Base-by-base conservation (phyloP, 2,329 filamentous ascomycete genomes). In the Ceratocystis alfenasii region DNA sequence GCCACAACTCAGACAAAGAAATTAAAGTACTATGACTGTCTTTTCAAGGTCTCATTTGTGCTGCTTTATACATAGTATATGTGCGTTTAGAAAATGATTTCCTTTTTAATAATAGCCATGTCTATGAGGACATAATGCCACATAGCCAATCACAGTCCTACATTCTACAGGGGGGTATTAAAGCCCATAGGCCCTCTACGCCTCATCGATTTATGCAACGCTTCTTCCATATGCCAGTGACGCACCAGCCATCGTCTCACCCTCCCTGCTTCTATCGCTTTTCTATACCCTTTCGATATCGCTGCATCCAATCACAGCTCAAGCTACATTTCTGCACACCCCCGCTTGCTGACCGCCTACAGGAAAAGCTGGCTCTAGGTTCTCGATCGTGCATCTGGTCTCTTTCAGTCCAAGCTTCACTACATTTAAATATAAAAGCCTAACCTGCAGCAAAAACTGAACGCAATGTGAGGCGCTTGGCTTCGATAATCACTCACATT, bases 401-500 rank as follows among this genome's bases (percentile, higher is more conserved):
- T 30, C 28, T 7, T 59, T 17, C 28, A 36, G 30, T 59, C 55
- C 55, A 36, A 59, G 55, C 55, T n/a, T 36, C 55, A 17, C 55
- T 36, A 15, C 48, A 15, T 41, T 12, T 15, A 12, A 15, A 1
- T 41, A 41, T 41, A 41, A 41, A 41, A 2, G 48, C 48, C 55
- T n/a, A 36, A 28, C 28, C 28, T 25, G 17, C 17, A 36, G n/a
- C 55, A 3, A 36, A 59, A n/a, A 30, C 25, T 17, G 15, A 59
- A n/a, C 55, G 55, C 55, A 15, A 59, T 59, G 55, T 59, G 55
- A 59, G 55, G 3, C 30, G n/a, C 22, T 17, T 33, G 55, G 55
- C 55, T 59, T 30, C n/a, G 55, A 20, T 59, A 59, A 59, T 33
- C 48, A 12, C 48, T n/a, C 55, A 59, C 15, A 17, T n/a, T 59